phyloP scores from a whole-genome alignment of 495 filamentous ascomycete species.

The Annulohypoxylon nitens region DNA sequence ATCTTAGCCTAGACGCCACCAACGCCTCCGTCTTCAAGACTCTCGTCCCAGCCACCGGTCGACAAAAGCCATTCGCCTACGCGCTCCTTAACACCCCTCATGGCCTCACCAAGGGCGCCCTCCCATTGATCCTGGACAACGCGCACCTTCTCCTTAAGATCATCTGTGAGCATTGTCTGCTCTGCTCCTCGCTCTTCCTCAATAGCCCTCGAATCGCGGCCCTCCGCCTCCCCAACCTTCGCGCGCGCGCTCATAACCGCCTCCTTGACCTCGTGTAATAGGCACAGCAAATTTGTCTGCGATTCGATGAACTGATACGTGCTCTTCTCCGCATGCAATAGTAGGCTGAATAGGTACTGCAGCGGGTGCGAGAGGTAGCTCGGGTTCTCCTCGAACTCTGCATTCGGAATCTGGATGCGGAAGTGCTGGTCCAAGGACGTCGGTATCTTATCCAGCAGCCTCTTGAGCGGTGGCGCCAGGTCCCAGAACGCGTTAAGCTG shows the following conservation, averaged over 20 bases:
- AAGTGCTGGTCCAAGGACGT: conserved; percentile 59
- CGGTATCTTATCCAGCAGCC: conserved; percentile 83
- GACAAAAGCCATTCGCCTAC: conserved; percentile 74
- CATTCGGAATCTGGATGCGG: conserved; percentile 74
- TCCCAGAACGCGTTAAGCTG: conserved; percentile 98
- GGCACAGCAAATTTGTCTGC: conserved; percentile 92
- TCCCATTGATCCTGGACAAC: conserved; percentile 90
- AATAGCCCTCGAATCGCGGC: conserved; percentile 69
- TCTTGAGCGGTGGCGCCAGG: conserved; percentile 84
- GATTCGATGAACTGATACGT: conserved; percentile 97
- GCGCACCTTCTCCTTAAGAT: conserved; percentile 90
- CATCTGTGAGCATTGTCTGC: conserved; percentile 78
- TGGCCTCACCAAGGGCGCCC: conserved; percentile 64
- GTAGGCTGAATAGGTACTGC: conserved; percentile 87
- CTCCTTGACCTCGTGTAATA: conserved; percentile 92
- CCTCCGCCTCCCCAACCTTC: conserved; percentile 66
- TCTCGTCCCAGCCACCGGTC: conserved; percentile 82
- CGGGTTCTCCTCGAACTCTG: conserved; percentile 89
- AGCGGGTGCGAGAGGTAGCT: conserved; percentile 80
- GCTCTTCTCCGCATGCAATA: conserved; percentile 87
- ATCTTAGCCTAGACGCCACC: conserved; percentile 52
- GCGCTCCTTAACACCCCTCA: conserved; percentile 65
- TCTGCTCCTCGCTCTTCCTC: conserved; percentile 73
- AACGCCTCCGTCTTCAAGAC: conserved; percentile 63
- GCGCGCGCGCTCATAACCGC: conserved; percentile 75